Conservation (phyloP, 805 yeast species). For the Maudiozyma saulgeensis region DNA sequence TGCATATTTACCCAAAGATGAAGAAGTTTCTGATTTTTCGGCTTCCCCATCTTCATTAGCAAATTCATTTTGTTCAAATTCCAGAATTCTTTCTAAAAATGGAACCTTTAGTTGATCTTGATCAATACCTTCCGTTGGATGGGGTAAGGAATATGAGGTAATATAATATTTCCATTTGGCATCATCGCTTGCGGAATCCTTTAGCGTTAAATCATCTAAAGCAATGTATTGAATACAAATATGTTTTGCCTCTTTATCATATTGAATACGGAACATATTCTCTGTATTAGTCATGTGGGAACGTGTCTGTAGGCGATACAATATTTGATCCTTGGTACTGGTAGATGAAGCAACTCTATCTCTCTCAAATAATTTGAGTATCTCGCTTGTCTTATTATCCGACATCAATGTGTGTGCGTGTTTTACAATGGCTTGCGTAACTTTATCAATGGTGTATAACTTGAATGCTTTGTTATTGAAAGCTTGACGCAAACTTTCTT, state of each 20-base stretch:
- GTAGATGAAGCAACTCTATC: constrained; percentile 61
- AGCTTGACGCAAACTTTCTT: constrained; percentile 90
- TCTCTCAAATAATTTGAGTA: constrained; percentile 69
- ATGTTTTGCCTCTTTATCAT: constrained; percentile 40
- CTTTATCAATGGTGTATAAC: constrained; percentile 87
- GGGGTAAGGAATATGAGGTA: constrained; percentile 86
- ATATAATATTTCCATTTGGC: constrained; percentile 89
- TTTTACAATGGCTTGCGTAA: constrained; percentile 70
- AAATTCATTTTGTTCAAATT: constrained; percentile 40
- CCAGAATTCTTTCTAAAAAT: constrained; percentile 54
- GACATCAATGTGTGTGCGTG: constrained; percentile 79
- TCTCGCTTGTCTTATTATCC: constrained; percentile 72
- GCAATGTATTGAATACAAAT: constrained; percentile 77
- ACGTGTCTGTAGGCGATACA: constrained; percentile 83
- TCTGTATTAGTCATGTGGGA: constrained; percentile 76
- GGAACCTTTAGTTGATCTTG: constrained; percentile 71
- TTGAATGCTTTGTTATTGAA: constrained; percentile 89
- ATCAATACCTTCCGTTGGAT: constrained; percentile 93
- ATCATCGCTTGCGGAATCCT: constrained; percentile 56
- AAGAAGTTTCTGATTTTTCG: background rate
- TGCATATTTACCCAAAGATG: constrained; percentile 12
- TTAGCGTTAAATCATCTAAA: constrained; percentile 78
- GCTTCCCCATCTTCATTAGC: constrained; percentile 29
- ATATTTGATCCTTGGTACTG: constrained; percentile 76
- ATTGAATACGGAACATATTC: constrained; percentile 82